These are phyloP conservation scores for Alternaria angustiovoidea DNA, from an alignment of 2,329 filamentous ascomycete species.

Conservation along the genomic window DNA sequence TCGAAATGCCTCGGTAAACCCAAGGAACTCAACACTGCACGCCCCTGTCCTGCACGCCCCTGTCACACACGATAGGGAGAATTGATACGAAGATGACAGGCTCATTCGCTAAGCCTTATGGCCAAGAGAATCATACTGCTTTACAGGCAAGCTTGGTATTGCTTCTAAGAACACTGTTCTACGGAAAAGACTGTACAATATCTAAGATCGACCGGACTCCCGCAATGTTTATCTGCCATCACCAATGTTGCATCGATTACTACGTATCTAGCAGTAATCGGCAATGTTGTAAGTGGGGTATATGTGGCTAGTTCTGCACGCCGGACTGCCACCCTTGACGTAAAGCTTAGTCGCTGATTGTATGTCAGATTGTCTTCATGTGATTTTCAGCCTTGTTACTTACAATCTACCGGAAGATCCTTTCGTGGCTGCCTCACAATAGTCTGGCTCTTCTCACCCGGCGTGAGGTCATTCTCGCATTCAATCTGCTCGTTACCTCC, in stretches of 20 bases:
- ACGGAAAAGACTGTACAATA: neutral
- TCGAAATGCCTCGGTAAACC: too few species aligned
- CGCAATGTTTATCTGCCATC: neutral
- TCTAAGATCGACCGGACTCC: neutral
- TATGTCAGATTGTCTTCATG: neutral
- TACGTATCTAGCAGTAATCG: conserved; percentile 17
- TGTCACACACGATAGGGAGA: neutral
- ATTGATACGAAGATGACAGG: neutral
- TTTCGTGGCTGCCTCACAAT: conserved; percentile 20
- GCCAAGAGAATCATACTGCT: neutral
- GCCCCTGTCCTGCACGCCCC: neutral
- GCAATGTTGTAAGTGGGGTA: conserved; percentile 18
- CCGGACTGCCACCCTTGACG: conserved; percentile 15
- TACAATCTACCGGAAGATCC: conserved; percentile 16
- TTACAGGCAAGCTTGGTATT: neutral
- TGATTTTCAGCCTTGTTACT: neutral
- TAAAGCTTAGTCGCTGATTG: conserved; percentile 13
- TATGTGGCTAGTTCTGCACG: conserved; percentile 11
- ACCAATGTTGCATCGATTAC: neutral
- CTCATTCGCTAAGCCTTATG: neutral
- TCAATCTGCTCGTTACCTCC: conserved; percentile 32
- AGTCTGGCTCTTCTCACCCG: conserved; percentile 18
- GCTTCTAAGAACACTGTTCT: neutral
- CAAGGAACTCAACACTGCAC: neutral
- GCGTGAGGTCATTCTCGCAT: conserved; percentile 36